phyloP scores from a whole-genome alignment of 2,329 filamentous ascomycete species.

The Alternaria sp. region DNA sequence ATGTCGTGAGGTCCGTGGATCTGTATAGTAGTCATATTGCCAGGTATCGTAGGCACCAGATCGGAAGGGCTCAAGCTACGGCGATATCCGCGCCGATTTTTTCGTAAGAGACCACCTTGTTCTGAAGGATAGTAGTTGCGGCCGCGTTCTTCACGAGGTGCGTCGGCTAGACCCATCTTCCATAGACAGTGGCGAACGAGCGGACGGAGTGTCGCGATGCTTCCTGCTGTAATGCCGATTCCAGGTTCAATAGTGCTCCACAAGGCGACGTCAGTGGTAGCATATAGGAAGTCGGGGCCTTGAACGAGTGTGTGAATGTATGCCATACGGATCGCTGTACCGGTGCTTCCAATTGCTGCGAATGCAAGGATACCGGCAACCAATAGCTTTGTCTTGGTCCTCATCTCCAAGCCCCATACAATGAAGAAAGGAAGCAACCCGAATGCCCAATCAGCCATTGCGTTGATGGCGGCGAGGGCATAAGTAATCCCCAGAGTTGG shows the following conservation, averaged over 20 bases:
- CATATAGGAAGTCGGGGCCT: slow-evolving; percentile 48
- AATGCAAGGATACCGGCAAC: slow-evolving; percentile 62
- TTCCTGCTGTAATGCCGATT: slow-evolving; percentile 54
- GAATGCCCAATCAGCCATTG: slow-evolving; percentile 43
- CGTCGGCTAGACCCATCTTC: slow-evolving; percentile 25
- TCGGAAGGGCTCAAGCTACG: slow-evolving; percentile 26
- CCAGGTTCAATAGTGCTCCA: slow-evolving; percentile 44
- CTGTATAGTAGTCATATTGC: slow-evolving; percentile 14
- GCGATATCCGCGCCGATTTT: slow-evolving; percentile 26
- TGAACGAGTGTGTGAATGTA: slow-evolving; percentile 49
- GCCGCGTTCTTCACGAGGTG: slow-evolving; percentile 17
- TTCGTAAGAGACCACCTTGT: slow-evolving; percentile 14
- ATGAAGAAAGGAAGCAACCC: slow-evolving; percentile 54
- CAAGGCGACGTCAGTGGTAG: slow-evolving; percentile 53
- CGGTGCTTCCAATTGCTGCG: slow-evolving; percentile 58
- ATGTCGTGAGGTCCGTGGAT: slow-evolving; percentile 10
- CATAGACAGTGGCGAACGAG: slow-evolving; percentile 48
- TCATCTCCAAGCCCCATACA: slow-evolving; percentile 63
- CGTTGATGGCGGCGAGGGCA: slow-evolving; percentile 35
- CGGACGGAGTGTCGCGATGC: slow-evolving; percentile 57
- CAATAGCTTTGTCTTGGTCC: slow-evolving; percentile 57
- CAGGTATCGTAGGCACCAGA: slow-evolving; percentile 18
- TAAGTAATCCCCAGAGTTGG: slow-evolving; percentile 61
- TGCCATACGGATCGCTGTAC: slow-evolving; percentile 56
- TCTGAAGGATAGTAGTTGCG: slow-evolving; percentile 11